Evolutionary conservation across 1,284 basidiomycete genomes (phyloP).

Genomic region (Vanrija sp.): DNA sequence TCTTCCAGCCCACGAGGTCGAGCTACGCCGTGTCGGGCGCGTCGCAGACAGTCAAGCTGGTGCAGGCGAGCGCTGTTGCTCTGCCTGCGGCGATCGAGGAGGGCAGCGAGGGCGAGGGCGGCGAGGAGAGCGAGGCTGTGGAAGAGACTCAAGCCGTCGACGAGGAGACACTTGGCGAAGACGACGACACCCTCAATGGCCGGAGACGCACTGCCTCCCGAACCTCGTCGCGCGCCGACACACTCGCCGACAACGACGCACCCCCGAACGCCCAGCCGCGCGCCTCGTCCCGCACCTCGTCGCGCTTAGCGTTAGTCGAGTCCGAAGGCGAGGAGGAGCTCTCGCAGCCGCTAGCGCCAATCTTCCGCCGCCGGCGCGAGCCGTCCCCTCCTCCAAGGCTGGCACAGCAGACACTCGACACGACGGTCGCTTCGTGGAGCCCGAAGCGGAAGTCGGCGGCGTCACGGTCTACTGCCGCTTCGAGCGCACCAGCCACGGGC

Average conservation of each 20-base stretch:
- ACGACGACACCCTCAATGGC: not conserved
- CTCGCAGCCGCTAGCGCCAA: not conserved
- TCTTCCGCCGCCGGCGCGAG: not conserved
- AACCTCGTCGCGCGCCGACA: too few relatives aligned
- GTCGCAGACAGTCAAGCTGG: conserved; percentile 25
- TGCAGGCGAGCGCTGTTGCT: not conserved
- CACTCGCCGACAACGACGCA: too few relatives aligned
- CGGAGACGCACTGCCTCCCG: too few relatives aligned
- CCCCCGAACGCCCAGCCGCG: too few relatives aligned
- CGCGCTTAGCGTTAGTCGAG: not conserved
- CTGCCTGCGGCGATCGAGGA: conserved; percentile 16
- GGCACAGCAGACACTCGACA: conserved; percentile 21
- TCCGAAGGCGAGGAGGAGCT: conserved; percentile 11
- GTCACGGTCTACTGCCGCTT: not conserved
- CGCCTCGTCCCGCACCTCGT: too few relatives aligned
- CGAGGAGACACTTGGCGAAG: not conserved
- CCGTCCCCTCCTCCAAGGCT: not conserved
- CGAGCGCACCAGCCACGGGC: conserved; percentile 14
- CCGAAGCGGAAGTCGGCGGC: conserved; percentile 14
- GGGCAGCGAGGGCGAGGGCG: not conserved
- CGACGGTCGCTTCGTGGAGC: conserved; percentile 24
- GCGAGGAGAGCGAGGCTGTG: conserved; percentile 9
- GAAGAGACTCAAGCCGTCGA: not conserved
- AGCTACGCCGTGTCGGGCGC: conserved; percentile 60
- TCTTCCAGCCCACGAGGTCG: conserved; percentile 64